Conservation (phyloP, 345 rosid genomes). For the Nasturtium officinale region DNA sequence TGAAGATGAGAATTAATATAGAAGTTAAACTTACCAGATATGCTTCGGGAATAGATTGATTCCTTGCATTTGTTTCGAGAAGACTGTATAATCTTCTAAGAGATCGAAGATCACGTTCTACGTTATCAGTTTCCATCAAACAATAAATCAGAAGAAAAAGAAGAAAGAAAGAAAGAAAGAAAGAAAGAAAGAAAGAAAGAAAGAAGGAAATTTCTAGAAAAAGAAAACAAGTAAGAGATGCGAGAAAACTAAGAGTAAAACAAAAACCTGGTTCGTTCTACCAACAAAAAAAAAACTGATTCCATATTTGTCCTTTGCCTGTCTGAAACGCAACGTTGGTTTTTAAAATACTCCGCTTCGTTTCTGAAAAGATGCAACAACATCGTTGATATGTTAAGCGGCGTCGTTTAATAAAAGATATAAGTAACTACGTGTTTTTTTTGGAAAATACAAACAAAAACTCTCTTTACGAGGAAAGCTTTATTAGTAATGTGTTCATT, state of each 20-base stretch:
- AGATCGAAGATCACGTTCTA: slow-evolving; percentile 51
- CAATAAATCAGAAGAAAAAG: background rate
- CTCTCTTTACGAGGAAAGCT: too few relatives aligned
- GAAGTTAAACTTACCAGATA: slow-evolving; percentile 42
- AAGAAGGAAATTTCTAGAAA: slow-evolving; percentile 1
- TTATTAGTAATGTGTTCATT: background rate
- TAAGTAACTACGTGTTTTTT: too few relatives aligned
- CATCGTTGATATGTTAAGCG: background rate
- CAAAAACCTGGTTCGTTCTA: background rate
- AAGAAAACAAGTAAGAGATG: slow-evolving; percentile 2
- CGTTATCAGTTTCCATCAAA: slow-evolving; percentile 42
- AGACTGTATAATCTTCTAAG: slow-evolving; percentile 53
- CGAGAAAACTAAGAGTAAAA: background rate
- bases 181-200: background rate
- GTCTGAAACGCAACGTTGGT: background rate
- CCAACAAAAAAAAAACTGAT: background rate
- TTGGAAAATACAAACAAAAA: too few relatives aligned
- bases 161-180: background rate
- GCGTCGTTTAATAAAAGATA: background rate
- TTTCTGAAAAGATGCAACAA: background rate
- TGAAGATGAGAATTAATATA: background rate
- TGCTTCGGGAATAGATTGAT: background rate
- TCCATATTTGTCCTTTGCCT: background rate
- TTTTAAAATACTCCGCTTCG: too few relatives aligned
- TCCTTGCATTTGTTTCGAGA: slow-evolving; percentile 38